Base-by-base conservation (phyloP, 257 asterid genomes). In the Jaltomata sinuosa region DNA sequence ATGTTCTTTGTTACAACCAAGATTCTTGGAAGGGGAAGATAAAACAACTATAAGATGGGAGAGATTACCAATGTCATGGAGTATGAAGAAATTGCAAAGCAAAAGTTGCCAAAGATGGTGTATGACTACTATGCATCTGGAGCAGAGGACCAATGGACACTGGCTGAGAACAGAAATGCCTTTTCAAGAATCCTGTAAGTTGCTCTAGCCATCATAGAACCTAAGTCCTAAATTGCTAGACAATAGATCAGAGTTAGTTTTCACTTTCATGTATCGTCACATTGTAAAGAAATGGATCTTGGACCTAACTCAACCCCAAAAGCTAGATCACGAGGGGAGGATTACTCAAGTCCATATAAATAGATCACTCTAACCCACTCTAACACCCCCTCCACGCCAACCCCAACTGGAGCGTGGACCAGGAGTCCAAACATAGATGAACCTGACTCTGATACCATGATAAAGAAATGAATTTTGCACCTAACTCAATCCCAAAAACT, bases 31-130 rank as follows among this genome's bases (percentile, higher is more conserved):
- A 74, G 59, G 54, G 87, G 83, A 62, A 49, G 69, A 72, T 77
- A 83, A 80, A 71, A 29, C 49, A 84, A 36, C 59, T 21, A 34
- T 3, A 68, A 85, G 86, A 95, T 95, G 99, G 97, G 64, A 36
- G 94, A 91, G 92, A 36, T 95, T 47, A 94, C 99, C 80, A 95
- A 95, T 84, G 99, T 95, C 32, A 87, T 55, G 50, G 99, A 95
- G 87, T 94, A 91, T 84, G 94, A 95, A 90, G 97, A 93, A 18
- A 87, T 94, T 80, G 99, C 99, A 85, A 96, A 94, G 93, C 88
- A 90, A 40, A 96, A 94, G 86, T 86, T 95, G 90, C 98, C 99
- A 6, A 95, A 95, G 86, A 94, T 94, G 99, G 99, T 69, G 71
- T 85, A n/a, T 80, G 84, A 85, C 54, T 85, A 85, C 87, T 85